phyloP scores from a whole-genome alignment of 2,329 filamentous ascomycete species.

The Penicillium sp. region DNA sequence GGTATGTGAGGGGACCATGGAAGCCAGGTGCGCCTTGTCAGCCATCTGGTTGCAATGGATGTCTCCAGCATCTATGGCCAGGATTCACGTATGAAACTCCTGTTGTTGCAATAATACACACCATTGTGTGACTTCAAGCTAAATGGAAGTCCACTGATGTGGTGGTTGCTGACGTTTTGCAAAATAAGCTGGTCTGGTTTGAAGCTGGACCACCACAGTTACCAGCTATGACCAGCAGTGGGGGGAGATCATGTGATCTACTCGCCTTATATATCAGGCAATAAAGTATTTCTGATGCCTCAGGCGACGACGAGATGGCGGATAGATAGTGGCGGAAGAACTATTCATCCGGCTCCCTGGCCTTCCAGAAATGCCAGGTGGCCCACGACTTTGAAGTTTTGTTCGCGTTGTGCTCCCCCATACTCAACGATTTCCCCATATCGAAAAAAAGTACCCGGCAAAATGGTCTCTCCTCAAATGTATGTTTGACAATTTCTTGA shows the following conservation, averaged over 20 bases:
- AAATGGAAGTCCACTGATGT: background rate
- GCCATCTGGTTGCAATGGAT: background rate
- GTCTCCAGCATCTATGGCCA: background rate
- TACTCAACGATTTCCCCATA: slow-evolving; percentile 12
- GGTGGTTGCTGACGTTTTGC: slow-evolving; percentile 6
- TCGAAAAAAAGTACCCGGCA: slow-evolving; percentile 33
- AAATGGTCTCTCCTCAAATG: slow-evolving; percentile 67
- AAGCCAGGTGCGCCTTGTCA: background rate
- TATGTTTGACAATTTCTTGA: slow-evolving; percentile 40
- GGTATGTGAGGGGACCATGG: background rate
- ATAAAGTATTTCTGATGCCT: background rate
- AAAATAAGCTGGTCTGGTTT: slow-evolving; percentile 7
- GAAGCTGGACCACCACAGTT: slow-evolving; percentile 7
- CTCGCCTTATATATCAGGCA: background rate
- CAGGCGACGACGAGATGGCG: background rate
- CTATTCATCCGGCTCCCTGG: slow-evolving; percentile 13
- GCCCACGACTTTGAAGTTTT: slow-evolving; percentile 13
- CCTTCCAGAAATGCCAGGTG: slow-evolving; percentile 21
- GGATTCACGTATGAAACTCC: background rate
- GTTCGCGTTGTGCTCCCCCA: slow-evolving; percentile 8
- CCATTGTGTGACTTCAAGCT: background rate
- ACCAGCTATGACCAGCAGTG: background rate
- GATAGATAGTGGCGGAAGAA: background rate
- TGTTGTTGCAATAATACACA: background rate
- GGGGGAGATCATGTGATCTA: background rate